phyloP scores from a whole-genome alignment of 257 asterid genomes.

The Solanum dulcamara region DNA sequence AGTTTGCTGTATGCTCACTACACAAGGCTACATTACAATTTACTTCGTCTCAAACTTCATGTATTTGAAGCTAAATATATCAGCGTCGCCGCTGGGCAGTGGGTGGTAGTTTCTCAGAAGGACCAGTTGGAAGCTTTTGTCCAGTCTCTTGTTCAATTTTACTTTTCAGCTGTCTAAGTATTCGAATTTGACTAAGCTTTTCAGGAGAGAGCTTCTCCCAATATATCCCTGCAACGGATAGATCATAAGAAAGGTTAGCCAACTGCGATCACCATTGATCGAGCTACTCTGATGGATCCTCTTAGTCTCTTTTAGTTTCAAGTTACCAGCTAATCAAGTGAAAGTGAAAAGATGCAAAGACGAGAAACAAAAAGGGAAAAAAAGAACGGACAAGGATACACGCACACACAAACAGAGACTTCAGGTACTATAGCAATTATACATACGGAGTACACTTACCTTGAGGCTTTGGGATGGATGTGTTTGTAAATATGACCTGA shows the following conservation, averaged over 20 bases:
- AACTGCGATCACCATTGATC: background rate
- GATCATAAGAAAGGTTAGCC: background rate
- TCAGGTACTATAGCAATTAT: background rate
- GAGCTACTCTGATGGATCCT: background rate
- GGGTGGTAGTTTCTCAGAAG: constrained; percentile 81
- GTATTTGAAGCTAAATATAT: background rate
- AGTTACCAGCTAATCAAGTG: background rate
- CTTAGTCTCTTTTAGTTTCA: background rate
- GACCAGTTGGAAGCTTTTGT: constrained; percentile 64
- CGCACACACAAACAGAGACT: background rate
- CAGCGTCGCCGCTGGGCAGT: constrained; percentile 53
- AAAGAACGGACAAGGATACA: background rate
- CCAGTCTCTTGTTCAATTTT: constrained; percentile 68
- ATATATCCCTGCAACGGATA: constrained; percentile 48
- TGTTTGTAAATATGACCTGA: constrained; percentile 58
- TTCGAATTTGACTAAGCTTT: constrained; percentile 69
- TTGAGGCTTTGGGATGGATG: constrained; percentile 87
- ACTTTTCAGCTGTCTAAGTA: constrained; percentile 68
- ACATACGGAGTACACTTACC: constrained; percentile 26
- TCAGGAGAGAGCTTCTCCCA: constrained; percentile 94
- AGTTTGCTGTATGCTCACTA: background rate
- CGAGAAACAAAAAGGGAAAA: background rate
- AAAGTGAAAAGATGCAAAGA: background rate
- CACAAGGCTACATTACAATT: background rate
- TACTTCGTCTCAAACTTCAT: background rate